Evolutionary conservation across 2,329 filamentous ascomycete genomes (phyloP).

Genomic region (Pseudogymnoascus sp.): DNA sequence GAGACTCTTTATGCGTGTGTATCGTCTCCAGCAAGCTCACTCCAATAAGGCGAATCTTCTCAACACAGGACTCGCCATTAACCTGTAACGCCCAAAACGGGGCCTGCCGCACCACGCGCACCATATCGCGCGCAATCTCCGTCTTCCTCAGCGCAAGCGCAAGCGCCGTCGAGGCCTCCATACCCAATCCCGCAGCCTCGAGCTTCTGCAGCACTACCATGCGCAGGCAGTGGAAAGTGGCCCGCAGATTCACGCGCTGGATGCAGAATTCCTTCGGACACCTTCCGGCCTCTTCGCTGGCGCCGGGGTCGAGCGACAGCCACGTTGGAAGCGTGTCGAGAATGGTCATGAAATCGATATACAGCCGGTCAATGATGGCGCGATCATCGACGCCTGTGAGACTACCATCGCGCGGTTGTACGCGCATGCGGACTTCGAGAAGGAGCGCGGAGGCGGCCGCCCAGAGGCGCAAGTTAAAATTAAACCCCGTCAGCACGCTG

Average conservation of each 20-base stretch:
- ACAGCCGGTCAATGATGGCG: constrained; percentile 30
- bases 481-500: constrained; percentile 35
- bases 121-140: constrained; percentile 38
- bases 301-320: constrained; percentile 24
- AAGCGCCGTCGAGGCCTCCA: constrained; percentile 12
- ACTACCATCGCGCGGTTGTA: constrained; percentile 11
- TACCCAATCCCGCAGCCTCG: constrained; percentile 13
- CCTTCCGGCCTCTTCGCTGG: constrained; percentile 11
- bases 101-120: constrained; percentile 34
- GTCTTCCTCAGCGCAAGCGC: constrained; percentile 28
- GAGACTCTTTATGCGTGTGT: constrained; percentile 33
- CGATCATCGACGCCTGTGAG: constrained; percentile 2
- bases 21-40: constrained; percentile 34
- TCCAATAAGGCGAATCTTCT: constrained; percentile 35
- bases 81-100: constrained; percentile 37
- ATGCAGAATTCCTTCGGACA: constrained; percentile 22
- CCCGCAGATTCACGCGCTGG: constrained; percentile 36
- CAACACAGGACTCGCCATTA: constrained; percentile 36
- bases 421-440: constrained; percentile 28
- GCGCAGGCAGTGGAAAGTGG: constrained; percentile 35
- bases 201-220: constrained; percentile 33
- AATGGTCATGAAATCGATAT: constrained; percentile 35
- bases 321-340: constrained; percentile 34
- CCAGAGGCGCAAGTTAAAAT: constrained; percentile 36
- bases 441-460: constrained; percentile 35